Percentiles rank a stretch among this genome's conserved stretches.
These are phyloP conservation scores for Fusarium praegraminearum DNA, from an alignment of 2,329 filamentous ascomycete genomes.

Conservation along the genomic window DNA sequence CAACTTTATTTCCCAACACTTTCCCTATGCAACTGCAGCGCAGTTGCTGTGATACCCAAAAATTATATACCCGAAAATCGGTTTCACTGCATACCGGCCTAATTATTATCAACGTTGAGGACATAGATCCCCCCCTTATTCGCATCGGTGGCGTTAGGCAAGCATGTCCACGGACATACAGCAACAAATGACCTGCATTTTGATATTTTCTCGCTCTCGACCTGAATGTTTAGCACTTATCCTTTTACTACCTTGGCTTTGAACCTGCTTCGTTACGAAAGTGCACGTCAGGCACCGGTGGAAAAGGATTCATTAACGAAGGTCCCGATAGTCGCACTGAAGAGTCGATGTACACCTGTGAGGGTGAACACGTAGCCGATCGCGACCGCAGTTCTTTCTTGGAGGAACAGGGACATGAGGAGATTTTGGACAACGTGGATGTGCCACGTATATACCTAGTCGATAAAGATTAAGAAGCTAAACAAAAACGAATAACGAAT, in stretches of 20 bases:
- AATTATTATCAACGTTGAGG: conserved; percentile 19
- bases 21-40: conserved; percentile 29
- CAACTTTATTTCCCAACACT: conserved; percentile 11
- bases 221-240: conserved; percentile 3
- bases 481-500: conserved; percentile 19
- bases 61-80: conserved; percentile 21
- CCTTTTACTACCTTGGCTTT: conserved; percentile 16
- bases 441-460: conserved; percentile 17
- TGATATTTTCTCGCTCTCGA: conserved; percentile 17
- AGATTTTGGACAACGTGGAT: conserved; percentile 2
- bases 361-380: conserved; percentile 8
- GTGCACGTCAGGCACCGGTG: neutral
- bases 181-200: conserved; percentile 19
- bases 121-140: conserved; percentile 14
- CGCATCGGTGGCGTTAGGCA: conserved; percentile 40
- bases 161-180: conserved; percentile 21
- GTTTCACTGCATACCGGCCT: conserved; percentile 11
- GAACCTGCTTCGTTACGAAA: conserved; percentile 4
- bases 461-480: conserved; percentile 9
- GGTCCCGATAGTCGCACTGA: neutral
- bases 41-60: conserved; percentile 43
- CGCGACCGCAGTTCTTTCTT: conserved; percentile 9
- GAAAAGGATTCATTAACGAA: neutral
- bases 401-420: conserved; percentile 14
- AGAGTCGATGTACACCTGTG: neutral